phyloP scores from a whole-genome alignment of 2,329 filamentous ascomycete genomes.

The Phialemoniopsis sp. region DNA sequence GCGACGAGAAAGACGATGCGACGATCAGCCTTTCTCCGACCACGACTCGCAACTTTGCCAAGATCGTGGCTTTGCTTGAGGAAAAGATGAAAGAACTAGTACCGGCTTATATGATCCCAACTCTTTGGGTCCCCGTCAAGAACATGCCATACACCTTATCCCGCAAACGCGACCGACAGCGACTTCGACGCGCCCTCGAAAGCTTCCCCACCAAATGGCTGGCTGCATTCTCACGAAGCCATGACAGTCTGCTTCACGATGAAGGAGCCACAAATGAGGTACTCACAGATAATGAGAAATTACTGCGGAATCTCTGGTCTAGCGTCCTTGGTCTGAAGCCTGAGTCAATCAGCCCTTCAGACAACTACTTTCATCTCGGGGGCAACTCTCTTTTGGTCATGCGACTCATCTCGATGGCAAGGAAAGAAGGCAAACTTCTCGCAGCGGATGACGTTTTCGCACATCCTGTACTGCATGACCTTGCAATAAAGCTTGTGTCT shows the following conservation, averaged over 20 bases:
- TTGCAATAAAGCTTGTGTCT: conserved; percentile 2
- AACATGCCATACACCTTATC: no score
- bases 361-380: conserved; percentile 3
- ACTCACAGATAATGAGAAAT: no score
- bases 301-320: conserved; percentile 5
- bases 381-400: no score
- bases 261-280: conserved; percentile 13
- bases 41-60: background rate
- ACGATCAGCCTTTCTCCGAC: background rate
- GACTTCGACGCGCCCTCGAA: no score
- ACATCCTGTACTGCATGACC: no score
- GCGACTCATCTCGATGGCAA: no score
- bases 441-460: no score
- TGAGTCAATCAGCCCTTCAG: conserved; percentile 20
- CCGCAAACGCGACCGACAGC: no score
- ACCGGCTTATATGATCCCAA: conserved; percentile 9
- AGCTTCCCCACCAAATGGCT: no score
- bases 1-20: background rate
- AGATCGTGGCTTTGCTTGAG: background rate
- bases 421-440: no score
- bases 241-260: background rate
- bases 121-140: no score
- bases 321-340: conserved; percentile 6
- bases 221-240: no score
- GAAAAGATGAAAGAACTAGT: conserved; percentile 9